These are phyloP conservation scores for Colletotrichum sp. DNA, from an alignment of 2,329 filamentous ascomycete species.

Conservation along the genomic window DNA sequence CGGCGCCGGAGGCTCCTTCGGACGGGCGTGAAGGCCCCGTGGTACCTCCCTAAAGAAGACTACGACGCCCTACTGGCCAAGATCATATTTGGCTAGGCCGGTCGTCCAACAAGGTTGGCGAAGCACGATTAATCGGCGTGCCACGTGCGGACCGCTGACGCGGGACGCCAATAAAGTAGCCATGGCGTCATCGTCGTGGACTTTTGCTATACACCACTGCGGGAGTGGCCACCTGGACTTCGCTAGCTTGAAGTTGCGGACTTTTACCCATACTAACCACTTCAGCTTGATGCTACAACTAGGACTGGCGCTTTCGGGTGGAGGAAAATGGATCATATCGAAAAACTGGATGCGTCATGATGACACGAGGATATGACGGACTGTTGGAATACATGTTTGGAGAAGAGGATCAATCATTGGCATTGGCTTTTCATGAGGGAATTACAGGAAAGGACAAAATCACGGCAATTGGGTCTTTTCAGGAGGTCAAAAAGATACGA, in stretches of 20 bases:
- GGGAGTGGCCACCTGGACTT: not conserved
- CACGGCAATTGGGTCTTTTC: not conserved
- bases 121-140: not conserved
- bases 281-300: not conserved
- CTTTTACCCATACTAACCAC: not conserved
- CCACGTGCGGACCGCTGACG: not conserved
- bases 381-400: not conserved
- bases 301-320: not conserved
- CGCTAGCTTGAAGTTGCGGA: not conserved
- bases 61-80: not conserved
- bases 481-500: not conserved
- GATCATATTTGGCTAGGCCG: not conserved
- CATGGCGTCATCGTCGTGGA: not conserved
- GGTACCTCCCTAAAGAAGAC: not conserved
- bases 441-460: not conserved
- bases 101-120: not conserved
- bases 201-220: not conserved
- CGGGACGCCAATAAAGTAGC: not conserved
- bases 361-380: not conserved
- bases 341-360: not conserved
- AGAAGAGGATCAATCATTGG: not conserved
- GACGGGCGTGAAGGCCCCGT: not conserved
- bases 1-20: not conserved
- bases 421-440: not conserved
- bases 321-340: not conserved